These are phyloP conservation scores for Leishmania braziliensis DNA, from an alignment of 208 protist species.

Conservation along the genomic window DNA sequence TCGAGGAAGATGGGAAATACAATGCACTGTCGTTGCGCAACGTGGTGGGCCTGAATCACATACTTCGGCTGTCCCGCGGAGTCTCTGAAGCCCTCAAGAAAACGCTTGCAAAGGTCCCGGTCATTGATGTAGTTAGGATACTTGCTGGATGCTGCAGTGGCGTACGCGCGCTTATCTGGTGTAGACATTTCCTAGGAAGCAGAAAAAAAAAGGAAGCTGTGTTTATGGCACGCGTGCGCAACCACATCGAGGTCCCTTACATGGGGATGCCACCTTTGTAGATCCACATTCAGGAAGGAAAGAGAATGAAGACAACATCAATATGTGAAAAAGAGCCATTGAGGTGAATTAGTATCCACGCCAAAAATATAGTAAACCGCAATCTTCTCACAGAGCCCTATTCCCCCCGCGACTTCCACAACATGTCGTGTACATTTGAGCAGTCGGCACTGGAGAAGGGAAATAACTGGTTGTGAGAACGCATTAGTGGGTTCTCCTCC, in stretches of 20 bases:
- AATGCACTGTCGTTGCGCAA: constrained; percentile 45
- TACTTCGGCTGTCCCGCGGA: constrained; percentile 58
- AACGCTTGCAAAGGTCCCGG: constrained; percentile 67
- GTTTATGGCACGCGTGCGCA: not conserved
- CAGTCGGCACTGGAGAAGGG: not conserved
- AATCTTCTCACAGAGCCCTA: not conserved
- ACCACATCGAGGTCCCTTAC: not conserved
- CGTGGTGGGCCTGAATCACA: constrained; percentile 36
- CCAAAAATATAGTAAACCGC: not conserved
- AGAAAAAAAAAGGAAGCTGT: not conserved
- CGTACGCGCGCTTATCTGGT: constrained; percentile 41
- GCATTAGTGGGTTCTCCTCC: not conserved
- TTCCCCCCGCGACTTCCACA: not conserved
- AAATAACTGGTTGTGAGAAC: not conserved
- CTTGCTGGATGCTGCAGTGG: constrained; percentile 65
- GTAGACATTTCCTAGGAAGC: constrained; percentile 19
- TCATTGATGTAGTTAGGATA: constrained; percentile 87
- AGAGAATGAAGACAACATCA: not conserved
- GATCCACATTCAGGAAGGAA: not conserved
- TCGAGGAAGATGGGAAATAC: constrained; percentile 66
- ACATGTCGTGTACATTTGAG: not conserved
- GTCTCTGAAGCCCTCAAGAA: constrained; percentile 72
- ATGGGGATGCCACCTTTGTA: not conserved
- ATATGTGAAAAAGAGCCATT: not conserved
- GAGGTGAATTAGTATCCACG: not conserved